phyloP scores from a whole-genome alignment of 306 rosid species.

The Neltuma alba region DNA sequence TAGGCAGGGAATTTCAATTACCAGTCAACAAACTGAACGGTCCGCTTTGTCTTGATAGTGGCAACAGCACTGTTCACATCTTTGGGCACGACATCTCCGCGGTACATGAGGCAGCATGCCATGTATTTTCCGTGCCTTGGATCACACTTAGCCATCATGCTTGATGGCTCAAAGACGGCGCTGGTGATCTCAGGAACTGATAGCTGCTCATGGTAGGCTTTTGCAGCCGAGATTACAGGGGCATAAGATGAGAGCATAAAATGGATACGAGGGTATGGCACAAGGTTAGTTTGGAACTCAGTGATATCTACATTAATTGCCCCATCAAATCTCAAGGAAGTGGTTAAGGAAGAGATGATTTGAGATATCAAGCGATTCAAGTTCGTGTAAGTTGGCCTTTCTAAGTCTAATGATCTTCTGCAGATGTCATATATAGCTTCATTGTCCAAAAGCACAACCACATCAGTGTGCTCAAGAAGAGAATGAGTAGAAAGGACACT shows the following conservation, averaged over 20 bases:
- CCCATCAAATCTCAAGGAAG: conserved; percentile 84
- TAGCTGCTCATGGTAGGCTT: conserved; percentile 70
- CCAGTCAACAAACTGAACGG: conserved; percentile 84
- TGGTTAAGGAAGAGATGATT: conserved; percentile 72
- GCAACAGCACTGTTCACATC: conserved; percentile 72
- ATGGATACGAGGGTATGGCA: conserved; percentile 83
- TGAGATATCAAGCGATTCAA: conserved; percentile 78
- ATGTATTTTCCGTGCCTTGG: conserved; percentile 84
- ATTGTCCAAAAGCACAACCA: conserved; percentile 73
- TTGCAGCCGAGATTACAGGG: conserved; percentile 69
- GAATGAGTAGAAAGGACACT: conserved; percentile 74
- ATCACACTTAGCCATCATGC: conserved; percentile 85
- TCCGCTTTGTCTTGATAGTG: conserved; percentile 67
- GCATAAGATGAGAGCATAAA: conserved; percentile 83
- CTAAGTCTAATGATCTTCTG: conserved; percentile 73
- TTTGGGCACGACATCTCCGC: conserved; percentile 79
- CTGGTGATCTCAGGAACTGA: conserved; percentile 78
- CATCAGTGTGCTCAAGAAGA: conserved; percentile 76
- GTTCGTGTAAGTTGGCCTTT: conserved; percentile 72
- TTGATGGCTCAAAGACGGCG: conserved; percentile 73
- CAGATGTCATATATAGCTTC: conserved; percentile 84
- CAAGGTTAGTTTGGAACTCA: conserved; percentile 79
- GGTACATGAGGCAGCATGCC: conserved; percentile 87
- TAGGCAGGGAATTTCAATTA: conserved; percentile 33
- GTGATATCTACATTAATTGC: conserved; percentile 78